Percentiles rank a stretch among this genome's conserved stretches.
phyloP scores from a whole-genome alignment of 768 basidiomycete genomes.

The Hygrocybe punicea region DNA sequence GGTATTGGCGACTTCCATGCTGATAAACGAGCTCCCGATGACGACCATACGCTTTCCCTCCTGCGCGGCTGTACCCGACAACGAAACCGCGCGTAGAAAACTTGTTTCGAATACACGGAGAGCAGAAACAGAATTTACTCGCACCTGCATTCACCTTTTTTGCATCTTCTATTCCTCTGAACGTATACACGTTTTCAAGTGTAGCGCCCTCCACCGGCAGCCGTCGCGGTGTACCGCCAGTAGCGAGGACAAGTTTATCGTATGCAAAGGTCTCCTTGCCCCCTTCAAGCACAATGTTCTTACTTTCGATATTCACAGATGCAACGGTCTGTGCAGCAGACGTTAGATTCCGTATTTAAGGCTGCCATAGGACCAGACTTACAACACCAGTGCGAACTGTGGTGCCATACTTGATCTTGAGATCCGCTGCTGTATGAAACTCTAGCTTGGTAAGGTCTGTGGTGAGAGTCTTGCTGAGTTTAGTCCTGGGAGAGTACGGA shows the following conservation, averaged over 20 bases:
- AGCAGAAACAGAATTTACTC: conserved; percentile 10
- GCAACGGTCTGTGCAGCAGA: conserved; percentile 56
- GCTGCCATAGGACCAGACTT: conserved; percentile 20
- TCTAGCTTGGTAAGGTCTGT: conserved; percentile 77
- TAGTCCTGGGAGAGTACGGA: conserved; percentile 53
- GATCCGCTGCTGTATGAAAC: conserved; percentile 65
- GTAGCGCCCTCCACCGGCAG: conserved; percentile 75
- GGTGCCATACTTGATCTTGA: conserved; percentile 72
- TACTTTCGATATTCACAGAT: conserved; percentile 57
- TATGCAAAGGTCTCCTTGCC: conserved; percentile 63
- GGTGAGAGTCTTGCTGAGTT: conserved; percentile 81
- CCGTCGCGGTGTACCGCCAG: conserved; percentile 68
- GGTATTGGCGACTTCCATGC: conserved; percentile 87
- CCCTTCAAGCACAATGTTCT: conserved; percentile 58
- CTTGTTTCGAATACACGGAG: not conserved
- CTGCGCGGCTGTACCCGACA: conserved; percentile 45
- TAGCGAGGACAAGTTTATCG: conserved; percentile 75
- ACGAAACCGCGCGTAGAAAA: not conserved
- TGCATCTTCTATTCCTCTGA: conserved; percentile 68
- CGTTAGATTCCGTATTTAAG: not conserved
- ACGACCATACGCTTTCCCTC: conserved; percentile 77
- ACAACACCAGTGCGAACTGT: conserved; percentile 60
- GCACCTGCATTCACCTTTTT: conserved; percentile 67
- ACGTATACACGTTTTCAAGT: conserved; percentile 71
- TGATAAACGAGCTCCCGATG: conserved; percentile 88